Evolutionary conservation across 176 grass and related monocot species (phyloP).

Genomic region (Dendrocalamus sinicus): DNA sequence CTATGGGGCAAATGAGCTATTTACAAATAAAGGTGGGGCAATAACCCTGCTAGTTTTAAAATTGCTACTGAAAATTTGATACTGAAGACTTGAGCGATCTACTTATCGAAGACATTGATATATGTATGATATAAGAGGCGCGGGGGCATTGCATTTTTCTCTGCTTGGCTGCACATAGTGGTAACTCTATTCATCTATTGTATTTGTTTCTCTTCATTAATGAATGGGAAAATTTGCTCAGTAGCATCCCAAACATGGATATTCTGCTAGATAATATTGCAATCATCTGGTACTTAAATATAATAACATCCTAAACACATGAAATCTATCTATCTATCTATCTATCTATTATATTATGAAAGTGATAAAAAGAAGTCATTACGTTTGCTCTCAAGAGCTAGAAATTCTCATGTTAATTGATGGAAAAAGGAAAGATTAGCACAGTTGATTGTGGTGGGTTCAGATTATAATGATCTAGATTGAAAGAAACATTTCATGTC

Average conservation of each 20-base stretch:
- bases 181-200: not conserved
- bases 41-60: not conserved
- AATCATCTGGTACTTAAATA: not conserved
- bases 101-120: not conserved
- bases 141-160: not conserved
- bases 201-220: not conserved
- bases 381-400: too few species aligned
- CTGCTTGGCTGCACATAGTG: not conserved
- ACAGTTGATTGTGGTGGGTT: too few species aligned
- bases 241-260: not conserved
- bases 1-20: too few species aligned
- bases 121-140: not conserved
- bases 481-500: too few species aligned
- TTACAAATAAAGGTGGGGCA: not conserved
- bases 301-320: not conserved
- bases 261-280: not conserved
- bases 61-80: not conserved
- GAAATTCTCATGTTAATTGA: too few species aligned
- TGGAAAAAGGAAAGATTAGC: too few species aligned
- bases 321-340: not conserved
- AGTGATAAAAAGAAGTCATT: too few species aligned
- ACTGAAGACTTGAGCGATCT: not conserved
- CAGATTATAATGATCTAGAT: too few species aligned
- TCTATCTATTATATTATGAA: too few species aligned
- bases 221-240: not conserved